Conservation (phyloP, 1,284 basidiomycete species). For the Sphagnurus paluster region DNA sequence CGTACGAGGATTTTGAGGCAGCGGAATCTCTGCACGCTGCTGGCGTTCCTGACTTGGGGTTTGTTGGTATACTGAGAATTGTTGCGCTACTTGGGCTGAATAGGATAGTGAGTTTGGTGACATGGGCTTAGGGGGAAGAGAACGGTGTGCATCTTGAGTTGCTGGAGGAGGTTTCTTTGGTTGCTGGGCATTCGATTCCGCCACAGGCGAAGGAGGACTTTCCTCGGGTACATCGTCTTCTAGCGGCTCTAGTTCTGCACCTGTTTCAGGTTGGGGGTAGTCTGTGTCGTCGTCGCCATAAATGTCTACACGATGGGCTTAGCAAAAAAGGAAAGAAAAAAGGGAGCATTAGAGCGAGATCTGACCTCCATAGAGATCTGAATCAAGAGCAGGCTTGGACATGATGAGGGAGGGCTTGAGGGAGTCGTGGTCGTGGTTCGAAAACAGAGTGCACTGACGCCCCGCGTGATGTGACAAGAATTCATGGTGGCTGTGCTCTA, state of each 20-base stretch:
- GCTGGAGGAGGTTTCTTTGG: conserved; percentile 15
- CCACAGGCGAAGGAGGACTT: conserved; percentile 13
- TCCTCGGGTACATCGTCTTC: conserved; percentile 13
- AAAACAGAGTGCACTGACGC: neutral
- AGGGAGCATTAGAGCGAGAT: neutral
- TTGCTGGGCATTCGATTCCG: conserved; percentile 11
- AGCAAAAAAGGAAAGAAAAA: neutral
- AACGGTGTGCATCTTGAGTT: conserved; percentile 20
- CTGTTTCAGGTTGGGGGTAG: conserved; percentile 18
- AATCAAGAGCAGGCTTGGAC: conserved; percentile 34
- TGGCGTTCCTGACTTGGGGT: conserved; percentile 69
- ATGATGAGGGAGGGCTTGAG: conserved; percentile 20
- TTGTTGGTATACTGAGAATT: conserved; percentile 68
- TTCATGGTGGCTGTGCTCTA: conserved; percentile 8
- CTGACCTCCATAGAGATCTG: conserved; percentile 42
- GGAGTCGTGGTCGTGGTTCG: neutral
- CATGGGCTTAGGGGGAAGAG: conserved; percentile 33
- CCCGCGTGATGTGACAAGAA: neutral
- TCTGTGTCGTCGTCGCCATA: conserved; percentile 42
- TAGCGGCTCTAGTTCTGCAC: conserved; percentile 12
- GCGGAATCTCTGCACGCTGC: conserved; percentile 37
- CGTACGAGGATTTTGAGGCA: conserved; percentile 21
- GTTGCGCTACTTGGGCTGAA: conserved; percentile 70
- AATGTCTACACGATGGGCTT: conserved; percentile 31
- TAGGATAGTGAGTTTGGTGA: conserved; percentile 47